These are phyloP conservation scores for Volutella citrinella DNA, from an alignment of 2,329 filamentous ascomycete species.

Conservation along the genomic window DNA sequence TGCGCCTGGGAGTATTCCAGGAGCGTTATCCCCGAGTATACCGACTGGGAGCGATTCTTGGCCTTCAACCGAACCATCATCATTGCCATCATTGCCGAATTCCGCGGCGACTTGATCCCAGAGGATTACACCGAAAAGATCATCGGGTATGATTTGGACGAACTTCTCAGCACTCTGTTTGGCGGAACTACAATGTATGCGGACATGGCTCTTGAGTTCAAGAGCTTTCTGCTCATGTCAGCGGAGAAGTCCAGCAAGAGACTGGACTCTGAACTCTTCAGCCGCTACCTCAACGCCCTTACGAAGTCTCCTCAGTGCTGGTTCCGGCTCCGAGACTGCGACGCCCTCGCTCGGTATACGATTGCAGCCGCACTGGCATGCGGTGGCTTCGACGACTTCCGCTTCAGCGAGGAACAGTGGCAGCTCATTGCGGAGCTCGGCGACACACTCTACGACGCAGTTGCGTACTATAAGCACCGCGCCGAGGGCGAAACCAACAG, in stretches of 20 bases:
- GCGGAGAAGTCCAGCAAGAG: conserved; percentile 15
- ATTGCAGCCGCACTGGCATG: conserved; percentile 29
- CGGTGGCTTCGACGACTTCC: conserved; percentile 26
- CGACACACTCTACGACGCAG: conserved; percentile 24
- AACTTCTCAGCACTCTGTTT: conserved; percentile 14
- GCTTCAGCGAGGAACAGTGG: conserved; percentile 20
- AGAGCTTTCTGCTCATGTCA: conserved; percentile 18
- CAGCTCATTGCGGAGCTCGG: conserved; percentile 18
- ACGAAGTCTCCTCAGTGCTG: conserved; percentile 22
- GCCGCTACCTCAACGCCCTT: conserved; percentile 27
- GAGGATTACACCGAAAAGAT: conserved; percentile 6
- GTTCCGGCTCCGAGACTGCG: conserved; percentile 33
- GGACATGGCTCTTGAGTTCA: conserved; percentile 18
- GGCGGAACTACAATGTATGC: conserved; percentile 9
- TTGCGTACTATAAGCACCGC: conserved; percentile 25
- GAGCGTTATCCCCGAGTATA: conserved; percentile 21
- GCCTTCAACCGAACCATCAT: conserved; percentile 19
- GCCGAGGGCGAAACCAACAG: conserved; percentile 26
- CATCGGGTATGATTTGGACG: conserved; percentile 17
- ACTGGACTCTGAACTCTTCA: conserved; percentile 15
- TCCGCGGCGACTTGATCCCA: conserved; percentile 15
- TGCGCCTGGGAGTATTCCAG: conserved; percentile 24
- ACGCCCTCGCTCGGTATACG: conserved; percentile 30
- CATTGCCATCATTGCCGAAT: conserved; percentile 23
- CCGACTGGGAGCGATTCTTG: conserved; percentile 21